Evolutionary conservation across 306 rosid species (phyloP).

Genomic region (Pyrus communis): DNA sequence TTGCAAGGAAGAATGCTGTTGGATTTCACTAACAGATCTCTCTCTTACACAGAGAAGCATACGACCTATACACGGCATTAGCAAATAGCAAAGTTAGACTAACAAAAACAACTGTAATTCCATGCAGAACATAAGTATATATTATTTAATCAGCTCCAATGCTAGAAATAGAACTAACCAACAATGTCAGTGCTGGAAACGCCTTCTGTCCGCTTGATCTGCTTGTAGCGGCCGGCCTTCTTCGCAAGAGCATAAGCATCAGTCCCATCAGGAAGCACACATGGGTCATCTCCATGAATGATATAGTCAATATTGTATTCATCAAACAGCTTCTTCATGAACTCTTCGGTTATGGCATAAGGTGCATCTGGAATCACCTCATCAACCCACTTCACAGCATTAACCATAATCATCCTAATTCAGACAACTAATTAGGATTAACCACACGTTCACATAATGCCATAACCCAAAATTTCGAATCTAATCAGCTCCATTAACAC

Average conservation of each 20-base stretch:
- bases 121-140: background rate
- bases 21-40: slow-evolving; percentile 51
- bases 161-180: slow-evolving; percentile 23
- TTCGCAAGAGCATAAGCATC: slow-evolving; percentile 63
- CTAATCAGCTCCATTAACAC: background rate
- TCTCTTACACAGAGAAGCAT: slow-evolving; percentile 98
- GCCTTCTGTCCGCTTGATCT: slow-evolving; percentile 61
- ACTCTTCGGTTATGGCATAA: slow-evolving; percentile 55
- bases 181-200: slow-evolving; percentile 63
- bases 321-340: slow-evolving; percentile 54
- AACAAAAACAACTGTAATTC: background rate
- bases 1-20: slow-evolving; percentile 49
- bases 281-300: slow-evolving; percentile 57
- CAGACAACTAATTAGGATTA: background rate
- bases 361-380: slow-evolving; percentile 59
- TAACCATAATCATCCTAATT: slow-evolving; percentile 53
- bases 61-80: slow-evolving; percentile 51
- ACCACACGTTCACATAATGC: background rate
- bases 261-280: slow-evolving; percentile 57
- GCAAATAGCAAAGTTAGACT: slow-evolving; percentile 4
- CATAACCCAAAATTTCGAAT: background rate
- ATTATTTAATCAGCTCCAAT: background rate
- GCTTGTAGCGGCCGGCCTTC: slow-evolving; percentile 64
- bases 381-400: slow-evolving; percentile 58
- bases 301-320: slow-evolving; percentile 49